Evolutionary conservation across 176 grass and related monocot species (phyloP), one percentile per base, ranked within the genome.

Genomic region (Carex myosuroides): DNA sequence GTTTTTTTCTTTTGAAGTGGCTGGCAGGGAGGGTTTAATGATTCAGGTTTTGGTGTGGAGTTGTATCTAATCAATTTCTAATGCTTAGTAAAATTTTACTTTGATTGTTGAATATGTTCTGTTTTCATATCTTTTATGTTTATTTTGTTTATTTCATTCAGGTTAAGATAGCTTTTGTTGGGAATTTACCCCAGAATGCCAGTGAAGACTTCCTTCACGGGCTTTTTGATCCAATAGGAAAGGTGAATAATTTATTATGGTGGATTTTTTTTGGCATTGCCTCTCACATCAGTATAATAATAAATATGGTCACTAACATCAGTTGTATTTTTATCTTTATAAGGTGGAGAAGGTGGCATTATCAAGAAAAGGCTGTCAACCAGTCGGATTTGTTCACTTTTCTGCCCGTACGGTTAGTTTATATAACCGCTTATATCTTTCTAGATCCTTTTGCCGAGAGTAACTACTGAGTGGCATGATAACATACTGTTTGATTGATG

Each of bases 351-450:
- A 80, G 54, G 72, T 93, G 53, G 94, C 88, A 29, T 9, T 97
- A 50, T 93, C 89, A 88, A 93, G 89, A 83, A 97, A 93, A 88
- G 84, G 91, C 62, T 79, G 87, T 67, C 77, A 70, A 22, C 91
- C 94, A 79, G 89, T 97, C 83, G 94, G 88, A 84, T 93, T 97
- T 81, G 79, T 93, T 79, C 94, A 97, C 76, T 97, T 97, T 62
- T 56, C 84, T 65, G 76, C 30, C 58, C 89, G 94, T 70, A 39
- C 59, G 41, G 91, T 97, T 88, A 93, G 94, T 90, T 84, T 13
- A 18, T 35, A 35, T 35, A 35, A 35, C 33, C 33, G 33, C 33
- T 35, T 35, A 35, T 21, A 53, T 74, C 44, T 66, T 84, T 14
- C 71, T n/a, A 81, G 24, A 57, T 59, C 44, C 44, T 48, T 50